Percentiles rank a stretch among this genome's conserved stretches.
Conservation (phyloP, 2,329 filamentous ascomycete species). For the Teratosphaeria nubilosa region DNA sequence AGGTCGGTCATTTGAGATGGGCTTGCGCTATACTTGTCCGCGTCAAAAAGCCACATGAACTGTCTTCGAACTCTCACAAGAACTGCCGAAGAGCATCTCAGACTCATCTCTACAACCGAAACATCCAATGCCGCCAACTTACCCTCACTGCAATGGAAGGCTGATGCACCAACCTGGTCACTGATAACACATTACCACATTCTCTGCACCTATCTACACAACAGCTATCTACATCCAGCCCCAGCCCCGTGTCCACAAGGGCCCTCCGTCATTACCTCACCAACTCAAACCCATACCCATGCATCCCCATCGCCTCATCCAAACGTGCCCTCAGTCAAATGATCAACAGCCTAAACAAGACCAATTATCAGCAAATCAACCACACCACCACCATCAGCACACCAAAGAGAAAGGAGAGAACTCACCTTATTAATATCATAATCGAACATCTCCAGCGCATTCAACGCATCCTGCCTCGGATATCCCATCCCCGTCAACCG, state of each 20-base stretch:
- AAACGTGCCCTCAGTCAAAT: neutral
- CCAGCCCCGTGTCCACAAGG: neutral
- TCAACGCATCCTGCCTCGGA: conserved; percentile 58
- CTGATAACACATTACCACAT: neutral
- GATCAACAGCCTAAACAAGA: neutral
- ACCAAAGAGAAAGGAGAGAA: neutral
- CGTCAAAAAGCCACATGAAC: too few species aligned
- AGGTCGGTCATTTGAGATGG: too few species aligned
- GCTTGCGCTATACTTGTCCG: too few species aligned
- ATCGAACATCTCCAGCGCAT: conserved; percentile 84
- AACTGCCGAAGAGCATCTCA: too few species aligned
- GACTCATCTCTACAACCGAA: neutral
- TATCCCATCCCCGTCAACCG: conserved; percentile 87
- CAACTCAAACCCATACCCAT: neutral
- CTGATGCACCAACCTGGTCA: neutral
- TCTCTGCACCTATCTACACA: neutral
- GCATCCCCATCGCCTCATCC: neutral
- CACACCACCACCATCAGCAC: neutral
- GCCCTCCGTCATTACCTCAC: neutral
- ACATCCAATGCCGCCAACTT: too few species aligned
- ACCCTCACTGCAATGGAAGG: too few species aligned
- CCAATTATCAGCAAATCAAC: neutral
- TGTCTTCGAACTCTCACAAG: too few species aligned
- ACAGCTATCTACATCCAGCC: neutral
- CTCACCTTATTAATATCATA: conserved; percentile 44